Evolutionary conservation across 345 rosid species (phyloP).

Genomic region (Gossypium anomalum): DNA sequence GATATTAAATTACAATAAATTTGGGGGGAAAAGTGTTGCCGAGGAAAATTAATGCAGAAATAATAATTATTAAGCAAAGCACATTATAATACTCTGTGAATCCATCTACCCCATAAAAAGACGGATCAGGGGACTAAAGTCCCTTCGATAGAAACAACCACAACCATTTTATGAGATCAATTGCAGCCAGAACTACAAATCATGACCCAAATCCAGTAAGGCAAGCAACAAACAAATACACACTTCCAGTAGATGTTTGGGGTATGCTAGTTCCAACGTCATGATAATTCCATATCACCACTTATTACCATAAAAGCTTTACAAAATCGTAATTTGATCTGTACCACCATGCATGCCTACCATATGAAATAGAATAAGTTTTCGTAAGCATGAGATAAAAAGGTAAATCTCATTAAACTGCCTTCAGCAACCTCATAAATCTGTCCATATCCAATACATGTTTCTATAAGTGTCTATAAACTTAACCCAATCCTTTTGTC

Average conservation of each 20-base stretch:
- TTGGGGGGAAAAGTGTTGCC: no score
- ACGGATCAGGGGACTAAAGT: no score
- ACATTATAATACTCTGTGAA: no score
- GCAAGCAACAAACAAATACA: background rate
- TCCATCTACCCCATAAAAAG: no score
- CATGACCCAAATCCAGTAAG: no score
- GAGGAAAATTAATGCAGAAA: no score
- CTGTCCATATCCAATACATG: background rate
- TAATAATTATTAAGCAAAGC: no score
- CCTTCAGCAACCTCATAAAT: background rate
- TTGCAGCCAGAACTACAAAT: no score
- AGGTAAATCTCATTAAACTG: background rate
- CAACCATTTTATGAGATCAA: no score
- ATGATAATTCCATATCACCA: background rate
- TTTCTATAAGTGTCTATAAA: background rate
- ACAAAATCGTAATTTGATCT: background rate
- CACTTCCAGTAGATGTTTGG: background rate
- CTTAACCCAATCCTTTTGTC: background rate
- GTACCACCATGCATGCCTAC: background rate
- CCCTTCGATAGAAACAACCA: no score
- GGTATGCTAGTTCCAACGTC: background rate
- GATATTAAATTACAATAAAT: no score
- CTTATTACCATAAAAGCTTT: background rate
- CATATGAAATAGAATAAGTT: background rate
- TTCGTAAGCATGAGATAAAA: background rate